phyloP scores from a whole-genome alignment of 495 filamentous ascomycete genomes.

The Eremomyces bilateralis region DNA sequence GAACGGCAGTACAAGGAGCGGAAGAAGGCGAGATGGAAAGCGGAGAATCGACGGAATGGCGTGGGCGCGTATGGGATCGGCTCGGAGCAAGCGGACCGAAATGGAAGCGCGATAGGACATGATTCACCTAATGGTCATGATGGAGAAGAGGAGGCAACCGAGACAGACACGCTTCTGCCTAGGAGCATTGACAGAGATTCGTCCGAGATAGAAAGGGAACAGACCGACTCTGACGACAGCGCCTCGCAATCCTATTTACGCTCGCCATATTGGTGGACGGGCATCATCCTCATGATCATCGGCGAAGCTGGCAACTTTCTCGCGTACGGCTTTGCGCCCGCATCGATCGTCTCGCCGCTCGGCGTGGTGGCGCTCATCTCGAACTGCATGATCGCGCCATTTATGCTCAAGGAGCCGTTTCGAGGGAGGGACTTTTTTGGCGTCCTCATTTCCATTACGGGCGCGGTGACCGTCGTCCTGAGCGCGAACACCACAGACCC shows the following conservation, averaged over 20 bases:
- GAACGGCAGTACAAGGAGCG: slow-evolving; percentile 26
- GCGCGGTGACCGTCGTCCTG: slow-evolving; percentile 81
- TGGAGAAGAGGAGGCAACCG: neutral
- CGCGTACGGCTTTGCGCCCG: slow-evolving; percentile 95
- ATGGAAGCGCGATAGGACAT: neutral
- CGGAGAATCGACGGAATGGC: slow-evolving; percentile 4
- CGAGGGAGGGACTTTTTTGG: slow-evolving; percentile 72
- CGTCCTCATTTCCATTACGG: slow-evolving; percentile 60
- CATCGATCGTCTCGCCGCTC: slow-evolving; percentile 89
- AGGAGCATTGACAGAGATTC: slow-evolving; percentile 12
- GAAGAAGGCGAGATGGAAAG: slow-evolving; percentile 15
- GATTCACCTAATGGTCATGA: neutral
- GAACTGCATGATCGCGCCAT: slow-evolving; percentile 88
- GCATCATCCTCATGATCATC: slow-evolving; percentile 74
- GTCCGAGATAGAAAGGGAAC: slow-evolving; percentile 9
- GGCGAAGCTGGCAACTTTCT: slow-evolving; percentile 93
- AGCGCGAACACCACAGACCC: slow-evolving; percentile 79
- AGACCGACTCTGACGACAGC: slow-evolving; percentile 1
- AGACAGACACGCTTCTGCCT: neutral
- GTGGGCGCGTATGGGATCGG: neutral
- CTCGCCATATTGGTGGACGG: slow-evolving; percentile 90
- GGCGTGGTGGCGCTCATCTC: slow-evolving; percentile 89
- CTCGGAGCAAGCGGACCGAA: neutral
- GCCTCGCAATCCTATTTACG: slow-evolving; percentile 48
- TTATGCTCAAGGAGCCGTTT: slow-evolving; percentile 77